phyloP scores from a whole-genome alignment of 192 early-diverging fungal genomes.

The Paraglomus occultum region DNA sequence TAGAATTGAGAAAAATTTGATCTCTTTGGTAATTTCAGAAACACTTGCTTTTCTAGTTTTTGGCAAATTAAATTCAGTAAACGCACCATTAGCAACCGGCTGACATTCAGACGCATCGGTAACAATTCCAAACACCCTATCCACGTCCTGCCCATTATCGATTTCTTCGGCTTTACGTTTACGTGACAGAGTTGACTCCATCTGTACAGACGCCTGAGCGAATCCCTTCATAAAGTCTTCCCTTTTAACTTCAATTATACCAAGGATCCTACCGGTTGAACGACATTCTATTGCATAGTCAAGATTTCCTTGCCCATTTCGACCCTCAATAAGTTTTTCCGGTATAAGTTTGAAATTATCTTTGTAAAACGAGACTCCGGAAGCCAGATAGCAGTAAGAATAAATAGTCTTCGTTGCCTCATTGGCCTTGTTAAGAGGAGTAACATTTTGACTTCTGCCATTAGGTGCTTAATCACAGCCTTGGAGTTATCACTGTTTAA shows the following conservation, averaged over 20 bases:
- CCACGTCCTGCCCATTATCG: background rate
- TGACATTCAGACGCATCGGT: too few species aligned
- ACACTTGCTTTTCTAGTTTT: too few species aligned
- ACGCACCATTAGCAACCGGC: too few species aligned
- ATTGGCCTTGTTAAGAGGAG: conserved; percentile 6
- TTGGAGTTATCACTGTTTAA: background rate
- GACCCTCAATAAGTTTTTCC: conserved; percentile 6
- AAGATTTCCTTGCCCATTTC: background rate
- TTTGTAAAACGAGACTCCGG: background rate
- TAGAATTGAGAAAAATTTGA: too few species aligned
- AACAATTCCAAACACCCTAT: conserved; percentile 5
- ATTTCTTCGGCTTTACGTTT: conserved; percentile 13
- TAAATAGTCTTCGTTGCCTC: conserved; percentile 7
- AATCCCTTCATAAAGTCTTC: conserved; percentile 3
- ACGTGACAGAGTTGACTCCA: conserved; percentile 7
- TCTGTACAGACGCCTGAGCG: conserved; percentile 4
- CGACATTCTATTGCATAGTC: conserved; percentile 4
- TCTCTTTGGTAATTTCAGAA: too few species aligned
- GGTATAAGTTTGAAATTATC: conserved; percentile 9
- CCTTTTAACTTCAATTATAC: conserved; percentile 8
- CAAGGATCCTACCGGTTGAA: background rate
- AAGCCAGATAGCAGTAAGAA: background rate
- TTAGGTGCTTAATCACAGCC: background rate
- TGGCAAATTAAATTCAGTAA: too few species aligned
- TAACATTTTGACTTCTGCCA: background rate